These are phyloP conservation scores for Pseudogymnoascus sp. DNA, from an alignment of 2,329 filamentous ascomycete species.

Conservation along the genomic window DNA sequence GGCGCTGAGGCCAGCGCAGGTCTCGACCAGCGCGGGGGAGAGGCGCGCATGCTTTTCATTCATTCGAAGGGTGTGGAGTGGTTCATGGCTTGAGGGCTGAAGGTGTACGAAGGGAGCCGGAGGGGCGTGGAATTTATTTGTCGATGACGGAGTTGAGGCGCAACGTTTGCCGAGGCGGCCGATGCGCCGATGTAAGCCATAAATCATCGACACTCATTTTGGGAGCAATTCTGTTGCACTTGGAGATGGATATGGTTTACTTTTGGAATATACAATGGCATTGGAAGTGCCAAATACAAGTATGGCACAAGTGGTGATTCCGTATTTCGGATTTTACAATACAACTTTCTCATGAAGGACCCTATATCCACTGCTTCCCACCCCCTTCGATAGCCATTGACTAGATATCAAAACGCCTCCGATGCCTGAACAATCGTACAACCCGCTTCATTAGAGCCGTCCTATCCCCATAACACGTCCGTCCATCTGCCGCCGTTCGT, in stretches of 20 bases:
- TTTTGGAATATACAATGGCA: neutral
- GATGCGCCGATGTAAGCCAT: neutral
- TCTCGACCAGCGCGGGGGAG: constrained; percentile 75
- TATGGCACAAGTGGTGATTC: neutral
- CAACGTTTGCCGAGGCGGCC: constrained; percentile 7
- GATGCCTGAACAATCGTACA: constrained; percentile 1
- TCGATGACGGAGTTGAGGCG: constrained; percentile 20
- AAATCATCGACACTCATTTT: neutral
- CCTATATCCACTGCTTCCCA: neutral
- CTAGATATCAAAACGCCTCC: neutral
- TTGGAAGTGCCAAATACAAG: neutral
- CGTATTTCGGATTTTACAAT: constrained; percentile 5
- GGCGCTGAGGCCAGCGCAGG: constrained; percentile 80
- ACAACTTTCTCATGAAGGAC: neutral
- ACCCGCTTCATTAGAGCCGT: neutral
- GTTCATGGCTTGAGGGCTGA: constrained; percentile 10
- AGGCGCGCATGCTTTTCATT: constrained; percentile 43
- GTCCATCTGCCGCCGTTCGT: neutral
- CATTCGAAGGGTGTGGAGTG: constrained; percentile 20
- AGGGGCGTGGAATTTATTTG: neutral
- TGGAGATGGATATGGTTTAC: neutral
- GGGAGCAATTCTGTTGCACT: neutral
- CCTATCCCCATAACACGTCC: neutral
- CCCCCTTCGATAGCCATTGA: constrained; percentile 1
- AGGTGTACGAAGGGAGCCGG: neutral